Evolutionary conservation across 1,139 yeast species (phyloP), one percentile per base, ranked within the genome.

Genomic region (Yamadazyma siamensis): DNA sequence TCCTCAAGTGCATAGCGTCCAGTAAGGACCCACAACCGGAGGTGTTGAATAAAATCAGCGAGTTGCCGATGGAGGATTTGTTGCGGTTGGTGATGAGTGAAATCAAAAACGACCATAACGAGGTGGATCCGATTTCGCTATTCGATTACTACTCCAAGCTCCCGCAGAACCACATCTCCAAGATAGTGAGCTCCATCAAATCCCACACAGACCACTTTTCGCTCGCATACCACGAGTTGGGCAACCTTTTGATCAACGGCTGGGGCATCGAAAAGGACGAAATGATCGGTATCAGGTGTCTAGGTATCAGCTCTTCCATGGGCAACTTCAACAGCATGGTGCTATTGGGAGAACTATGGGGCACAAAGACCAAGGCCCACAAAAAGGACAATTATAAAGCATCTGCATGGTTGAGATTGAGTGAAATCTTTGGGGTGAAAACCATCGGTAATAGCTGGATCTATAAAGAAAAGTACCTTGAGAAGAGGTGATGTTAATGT

Each of bases 371-470:
- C 1, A 67, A 69, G 33, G 47, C 52, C 29, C 71, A 66, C 28
- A 78, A 77, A 54, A 80, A 77, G 46, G 86, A 85, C 49, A 55
- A 70, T 30, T 55, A 59, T 30, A 61, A 73, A 44, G 88, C 94
- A 2, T 86, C 94, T 2, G 75, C 78, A 9, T 79, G 89, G 77
- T 72, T 78, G 39, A 62, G 94, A 30, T 56, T 77, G 24, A 82
- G 87, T 15, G 89, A 79, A 32, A 60, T 70, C 11, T 69, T 72
- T 43, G 94, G 91, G 1, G 74, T 74, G 14, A 74, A 69, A 43
- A 61, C 80, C 38, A 74, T 80, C 21, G 89, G 89, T 1, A 80
- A 82, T 39, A 75, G 80, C 36, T 84, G 94, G 94, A 81, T 83
- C 25, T 78, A 81, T 60, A 82, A 81, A 52, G 78, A 76, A 27